Conservation (phyloP, 2,329 filamentous ascomycete genomes). For the Xylaria multiplex region DNA sequence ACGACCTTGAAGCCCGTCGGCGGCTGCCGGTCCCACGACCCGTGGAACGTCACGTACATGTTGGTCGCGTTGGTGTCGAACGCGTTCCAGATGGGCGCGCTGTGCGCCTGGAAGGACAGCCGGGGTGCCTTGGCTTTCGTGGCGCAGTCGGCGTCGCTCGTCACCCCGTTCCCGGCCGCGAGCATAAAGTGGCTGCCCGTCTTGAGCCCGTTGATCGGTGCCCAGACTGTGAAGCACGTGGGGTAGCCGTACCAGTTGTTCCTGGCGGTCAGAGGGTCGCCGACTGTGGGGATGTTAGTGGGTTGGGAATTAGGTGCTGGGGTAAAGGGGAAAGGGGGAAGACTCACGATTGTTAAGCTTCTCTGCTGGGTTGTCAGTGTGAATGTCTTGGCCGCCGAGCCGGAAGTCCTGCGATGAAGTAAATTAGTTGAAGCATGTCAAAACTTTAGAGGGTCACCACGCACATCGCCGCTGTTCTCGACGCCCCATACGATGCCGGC, state of each 20-base stretch:
- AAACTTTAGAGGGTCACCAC: not conserved
- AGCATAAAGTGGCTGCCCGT: conserved; percentile 41
- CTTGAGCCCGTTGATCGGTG: conserved; percentile 49
- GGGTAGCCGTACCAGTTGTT: conserved; percentile 67
- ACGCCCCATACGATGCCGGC: conserved; percentile 56
- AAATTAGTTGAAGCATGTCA: conserved; percentile 6
- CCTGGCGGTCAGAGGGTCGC: conserved; percentile 46
- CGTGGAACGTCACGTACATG: conserved; percentile 70
- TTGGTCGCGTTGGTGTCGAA: conserved; percentile 63
- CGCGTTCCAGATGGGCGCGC: conserved; percentile 69
- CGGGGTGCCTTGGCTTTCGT: conserved; percentile 51
- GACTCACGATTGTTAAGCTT: conserved; percentile 69
- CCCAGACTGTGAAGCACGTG: conserved; percentile 67
- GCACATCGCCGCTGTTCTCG: conserved; percentile 39
- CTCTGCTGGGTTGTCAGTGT: conserved; percentile 71
- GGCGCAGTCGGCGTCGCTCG: conserved; percentile 38
- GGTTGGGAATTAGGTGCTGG: not conserved
- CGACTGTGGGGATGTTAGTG: conserved; percentile 37
- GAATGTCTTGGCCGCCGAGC: conserved; percentile 63
- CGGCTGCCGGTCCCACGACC: conserved; percentile 61
- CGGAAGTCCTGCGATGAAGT: conserved; percentile 64
- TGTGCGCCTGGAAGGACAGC: conserved; percentile 67
- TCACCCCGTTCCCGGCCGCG: conserved; percentile 32
- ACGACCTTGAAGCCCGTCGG: conserved; percentile 54
- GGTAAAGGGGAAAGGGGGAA: not conserved